These are phyloP conservation scores for Helminthosporium solani DNA, from an alignment of 2,329 filamentous ascomycete species.

Conservation along the genomic window DNA sequence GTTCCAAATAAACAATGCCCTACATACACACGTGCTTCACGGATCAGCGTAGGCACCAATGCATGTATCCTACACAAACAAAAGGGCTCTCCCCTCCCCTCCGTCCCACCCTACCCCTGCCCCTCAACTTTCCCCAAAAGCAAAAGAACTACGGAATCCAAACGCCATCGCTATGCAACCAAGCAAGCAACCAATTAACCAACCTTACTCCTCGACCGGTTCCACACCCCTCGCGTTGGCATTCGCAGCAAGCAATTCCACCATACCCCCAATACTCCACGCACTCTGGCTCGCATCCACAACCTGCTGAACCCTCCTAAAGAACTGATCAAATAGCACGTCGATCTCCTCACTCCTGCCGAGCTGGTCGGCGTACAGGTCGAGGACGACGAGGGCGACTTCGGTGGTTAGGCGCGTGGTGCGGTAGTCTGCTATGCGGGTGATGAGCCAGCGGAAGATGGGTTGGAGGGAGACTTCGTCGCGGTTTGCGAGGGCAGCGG, in stretches of 20 bases:
- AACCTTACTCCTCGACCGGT: conserved; percentile 12
- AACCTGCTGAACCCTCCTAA: conserved; percentile 70
- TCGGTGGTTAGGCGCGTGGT: conserved; percentile 81
- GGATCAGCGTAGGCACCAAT: too few species aligned
- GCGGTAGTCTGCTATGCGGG: conserved; percentile 78
- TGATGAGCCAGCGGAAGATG: conserved; percentile 78
- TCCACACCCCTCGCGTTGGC: conserved; percentile 33
- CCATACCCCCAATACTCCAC: conserved; percentile 80
- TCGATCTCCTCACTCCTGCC: conserved; percentile 73
- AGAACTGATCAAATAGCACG: conserved; percentile 66
- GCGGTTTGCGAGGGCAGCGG: conserved; percentile 74
- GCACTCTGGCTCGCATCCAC: conserved; percentile 83
- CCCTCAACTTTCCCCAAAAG: too few species aligned
- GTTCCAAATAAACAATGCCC: too few species aligned
- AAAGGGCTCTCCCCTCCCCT: too few species aligned
- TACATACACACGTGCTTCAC: too few species aligned
- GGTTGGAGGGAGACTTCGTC: conserved; percentile 81
- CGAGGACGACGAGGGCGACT: conserved; percentile 76
- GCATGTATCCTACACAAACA: too few species aligned
- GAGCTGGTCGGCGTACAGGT: conserved; percentile 81
- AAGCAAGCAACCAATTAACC: background rate
- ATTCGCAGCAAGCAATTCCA: conserved; percentile 71
- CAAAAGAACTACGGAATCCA: too few species aligned
- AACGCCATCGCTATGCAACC: background rate
- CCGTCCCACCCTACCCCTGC: too few species aligned